Conservation (phyloP, 306 rosid species). For the Luffa aegyptiaca region DNA sequence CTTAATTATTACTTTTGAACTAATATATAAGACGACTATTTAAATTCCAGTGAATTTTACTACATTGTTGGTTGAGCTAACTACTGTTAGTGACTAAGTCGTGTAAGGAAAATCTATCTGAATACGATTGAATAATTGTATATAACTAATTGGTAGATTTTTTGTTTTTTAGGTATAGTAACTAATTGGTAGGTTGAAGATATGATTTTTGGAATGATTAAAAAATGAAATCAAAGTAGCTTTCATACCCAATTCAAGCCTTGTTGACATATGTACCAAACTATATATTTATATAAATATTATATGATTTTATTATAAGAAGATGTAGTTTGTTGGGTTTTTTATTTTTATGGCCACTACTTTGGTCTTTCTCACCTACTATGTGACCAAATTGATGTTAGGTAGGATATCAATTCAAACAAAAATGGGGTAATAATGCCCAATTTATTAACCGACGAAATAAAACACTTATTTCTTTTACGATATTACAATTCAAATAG, state of each 20-base stretch:
- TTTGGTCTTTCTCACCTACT: constrained; percentile 4
- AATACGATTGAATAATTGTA: neutral
- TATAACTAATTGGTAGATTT: neutral
- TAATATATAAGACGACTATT: no score
- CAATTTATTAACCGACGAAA: no score
- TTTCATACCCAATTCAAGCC: neutral
- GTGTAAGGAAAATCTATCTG: neutral
- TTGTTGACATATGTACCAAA: neutral
- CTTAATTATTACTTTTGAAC: no score
- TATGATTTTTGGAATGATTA: neutral
- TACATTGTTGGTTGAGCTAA: no score
- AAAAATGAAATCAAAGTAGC: neutral
- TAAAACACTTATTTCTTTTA: no score
- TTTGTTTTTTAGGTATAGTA: no score
- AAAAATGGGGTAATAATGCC: neutral
- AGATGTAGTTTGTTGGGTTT: neutral
- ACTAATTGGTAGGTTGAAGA: neutral
- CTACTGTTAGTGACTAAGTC: neutral
- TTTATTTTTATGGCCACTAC: neutral
- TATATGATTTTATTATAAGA: neutral
- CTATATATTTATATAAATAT: neutral
- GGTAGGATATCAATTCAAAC: neutral
- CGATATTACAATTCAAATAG: no score
- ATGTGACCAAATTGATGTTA: neutral
- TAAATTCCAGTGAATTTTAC: no score